phyloP scores from a whole-genome alignment of 768 basidiomycete species.

The Psilocybe sp. region DNA sequence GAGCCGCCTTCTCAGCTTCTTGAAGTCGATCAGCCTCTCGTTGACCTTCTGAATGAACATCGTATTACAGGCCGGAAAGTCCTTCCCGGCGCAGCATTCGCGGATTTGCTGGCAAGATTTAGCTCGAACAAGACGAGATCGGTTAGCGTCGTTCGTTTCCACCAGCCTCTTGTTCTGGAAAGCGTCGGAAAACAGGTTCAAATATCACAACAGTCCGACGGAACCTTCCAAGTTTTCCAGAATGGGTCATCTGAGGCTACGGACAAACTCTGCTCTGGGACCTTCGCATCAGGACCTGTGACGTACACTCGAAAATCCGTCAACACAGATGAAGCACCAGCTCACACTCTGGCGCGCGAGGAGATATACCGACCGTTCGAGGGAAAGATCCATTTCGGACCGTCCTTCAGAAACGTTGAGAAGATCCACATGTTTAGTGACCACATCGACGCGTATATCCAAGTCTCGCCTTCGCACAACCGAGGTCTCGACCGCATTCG shows the following conservation, averaged over 20 bases:
- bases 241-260: neutral
- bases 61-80: conserved; percentile 22
- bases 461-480: conserved; percentile 11
- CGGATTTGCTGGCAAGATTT: conserved; percentile 18
- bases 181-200: conserved; percentile 10
- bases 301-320: neutral
- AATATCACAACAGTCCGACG: conserved; percentile 4
- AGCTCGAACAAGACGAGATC: conserved; percentile 9
- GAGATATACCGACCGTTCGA: conserved; percentile 18
- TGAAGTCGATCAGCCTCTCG: conserved; percentile 14
- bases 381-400: conserved; percentile 19
- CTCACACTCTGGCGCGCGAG: neutral
- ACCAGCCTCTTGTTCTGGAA: conserved; percentile 21
- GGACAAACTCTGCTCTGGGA: conserved; percentile 16
- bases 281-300: neutral
- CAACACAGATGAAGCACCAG: conserved; percentile 1
- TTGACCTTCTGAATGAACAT: conserved; percentile 20
- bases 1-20: neutral
- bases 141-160: conserved; percentile 15
- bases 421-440: conserved; percentile 16
- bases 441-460: conserved; percentile 21
- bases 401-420: conserved; percentile 22
- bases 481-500: conserved; percentile 20
- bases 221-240: neutral
- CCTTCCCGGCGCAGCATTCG: conserved; percentile 23